Evolutionary conservation across 805 yeast species (phyloP).

Genomic region (Pichia kluyveri): DNA sequence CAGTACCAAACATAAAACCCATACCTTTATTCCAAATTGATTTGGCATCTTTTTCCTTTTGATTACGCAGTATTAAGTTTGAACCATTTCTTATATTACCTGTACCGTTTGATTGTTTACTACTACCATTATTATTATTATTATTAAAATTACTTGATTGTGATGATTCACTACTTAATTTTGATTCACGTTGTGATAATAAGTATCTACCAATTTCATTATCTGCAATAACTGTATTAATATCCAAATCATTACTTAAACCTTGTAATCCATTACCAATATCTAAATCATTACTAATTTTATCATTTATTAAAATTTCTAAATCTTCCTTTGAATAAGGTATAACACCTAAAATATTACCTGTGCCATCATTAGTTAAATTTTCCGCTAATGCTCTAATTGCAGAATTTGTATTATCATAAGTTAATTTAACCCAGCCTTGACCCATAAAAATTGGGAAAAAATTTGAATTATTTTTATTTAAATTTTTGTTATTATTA

Average conservation of each 20-base stretch:
- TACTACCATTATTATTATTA: not conserved
- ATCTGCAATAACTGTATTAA: slow-evolving; percentile 4
- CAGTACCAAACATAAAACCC: slow-evolving; percentile 9
- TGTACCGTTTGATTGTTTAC: not conserved
- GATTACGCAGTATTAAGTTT: slow-evolving; percentile 3
- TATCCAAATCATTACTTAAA: slow-evolving; percentile 2
- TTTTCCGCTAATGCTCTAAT: slow-evolving; percentile 79
- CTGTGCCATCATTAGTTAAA: slow-evolving; percentile 48
- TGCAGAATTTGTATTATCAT: slow-evolving; percentile 65
- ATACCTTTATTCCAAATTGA: slow-evolving; percentile 3
- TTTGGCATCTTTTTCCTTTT: not conserved
- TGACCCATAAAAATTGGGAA: slow-evolving; percentile 74
- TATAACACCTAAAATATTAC: slow-evolving; percentile 47
- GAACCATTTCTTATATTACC: slow-evolving; percentile 8
- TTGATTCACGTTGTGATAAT: not conserved
- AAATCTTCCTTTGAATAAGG: slow-evolving; percentile 48
- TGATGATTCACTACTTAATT: not conserved
- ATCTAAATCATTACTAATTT: slow-evolving; percentile 6
- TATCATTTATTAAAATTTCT: slow-evolving; percentile 5
- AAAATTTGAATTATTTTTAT: slow-evolving; percentile 1
- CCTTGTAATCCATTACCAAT: slow-evolving; percentile 10
- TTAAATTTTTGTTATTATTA: not conserved
- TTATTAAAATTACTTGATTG: not conserved
- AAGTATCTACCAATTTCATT: slow-evolving; percentile 7
- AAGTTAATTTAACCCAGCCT: slow-evolving; percentile 89